Evolutionary conservation across 2,329 filamentous ascomycete genomes (phyloP).

Genomic region (Fusarium camptoceras): DNA sequence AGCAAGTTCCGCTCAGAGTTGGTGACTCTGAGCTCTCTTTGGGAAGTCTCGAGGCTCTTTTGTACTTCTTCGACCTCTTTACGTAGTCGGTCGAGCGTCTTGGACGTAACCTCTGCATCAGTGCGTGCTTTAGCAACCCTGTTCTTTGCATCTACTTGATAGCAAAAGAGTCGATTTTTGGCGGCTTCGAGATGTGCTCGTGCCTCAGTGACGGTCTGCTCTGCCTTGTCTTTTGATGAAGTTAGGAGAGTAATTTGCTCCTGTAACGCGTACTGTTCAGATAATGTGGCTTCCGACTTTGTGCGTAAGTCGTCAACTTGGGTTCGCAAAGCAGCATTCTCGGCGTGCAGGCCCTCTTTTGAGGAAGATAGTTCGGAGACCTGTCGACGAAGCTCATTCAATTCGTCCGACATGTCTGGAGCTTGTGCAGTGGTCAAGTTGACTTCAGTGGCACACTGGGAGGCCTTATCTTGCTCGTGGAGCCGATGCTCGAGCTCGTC

Average conservation of each 20-base stretch:
- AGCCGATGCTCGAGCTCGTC: background rate
- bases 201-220: background rate
- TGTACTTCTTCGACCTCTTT: background rate
- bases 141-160: background rate
- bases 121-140: background rate
- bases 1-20: background rate
- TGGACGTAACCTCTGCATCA: background rate
- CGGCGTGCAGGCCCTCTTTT: background rate
- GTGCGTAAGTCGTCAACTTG: background rate
- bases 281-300: background rate
- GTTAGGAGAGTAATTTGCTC: background rate
- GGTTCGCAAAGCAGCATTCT: background rate
- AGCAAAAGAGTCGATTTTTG: too few relatives aligned
- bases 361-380: background rate
- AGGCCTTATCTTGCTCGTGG: background rate
- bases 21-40: background rate
- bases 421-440: too few relatives aligned
- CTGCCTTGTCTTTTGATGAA: background rate
- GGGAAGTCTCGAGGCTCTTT: background rate
- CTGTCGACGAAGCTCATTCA: too few relatives aligned
- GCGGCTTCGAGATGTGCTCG: too few relatives aligned
- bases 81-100: too few relatives aligned
- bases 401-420: too few relatives aligned
- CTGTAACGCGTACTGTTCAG: background rate
- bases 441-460: too few relatives aligned